Evolutionary conservation across 495 filamentous ascomycete species (phyloP), one percentile per base, ranked within the genome.

Genomic region (Parathielavia hyrcaniae): DNA sequence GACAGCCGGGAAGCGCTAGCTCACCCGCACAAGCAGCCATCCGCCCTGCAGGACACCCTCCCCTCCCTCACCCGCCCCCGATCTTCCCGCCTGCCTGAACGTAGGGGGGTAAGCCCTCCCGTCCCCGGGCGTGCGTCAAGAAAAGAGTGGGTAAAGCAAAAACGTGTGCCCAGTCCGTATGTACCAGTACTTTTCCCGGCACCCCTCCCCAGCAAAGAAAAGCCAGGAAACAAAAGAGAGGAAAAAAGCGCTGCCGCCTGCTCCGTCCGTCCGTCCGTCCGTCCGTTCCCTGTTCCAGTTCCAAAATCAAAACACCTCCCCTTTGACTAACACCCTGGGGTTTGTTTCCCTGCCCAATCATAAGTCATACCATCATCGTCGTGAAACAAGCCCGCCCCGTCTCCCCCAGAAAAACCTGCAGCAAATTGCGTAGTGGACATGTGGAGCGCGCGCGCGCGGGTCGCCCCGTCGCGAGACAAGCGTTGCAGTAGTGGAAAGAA

Each of bases 301-400:
- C 43, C 58, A 55, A 8, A 26, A 34, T 22, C 36, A 14, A 2
- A 17, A 40, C 13, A 43, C 22, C 45, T 8, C 50, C 43, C 34
- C 12, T n/a, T n/a, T n/a, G n/a, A n/a, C n/a, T n/a, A n/a, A n/a
- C n/a, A n/a, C n/a, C n/a, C n/a, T n/a, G n/a, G 35, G 30, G 4
- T 19, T 34, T 8, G 5, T 30, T 30, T 30, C 9, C 44, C 64
- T 56, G 60, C 66, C 74, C 75, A 78, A 78, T 77, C 74, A 77
- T 74, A 70, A 67, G 50, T 73, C 70, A 62, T 73, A 68, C 44
- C 23, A 20, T 32, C 45, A 14, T 66, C 53, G 57, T 73, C 71
- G 65, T 72, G 72, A 73, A 72, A 74, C 69, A 67, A 12, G 10
- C 26, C 35, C 5, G 34, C 34, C 22, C 45, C 19, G 55, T 64